Evolutionary conservation across 257 asterid genomes (phyloP).

Genomic region (Solanum stenotomum): DNA sequence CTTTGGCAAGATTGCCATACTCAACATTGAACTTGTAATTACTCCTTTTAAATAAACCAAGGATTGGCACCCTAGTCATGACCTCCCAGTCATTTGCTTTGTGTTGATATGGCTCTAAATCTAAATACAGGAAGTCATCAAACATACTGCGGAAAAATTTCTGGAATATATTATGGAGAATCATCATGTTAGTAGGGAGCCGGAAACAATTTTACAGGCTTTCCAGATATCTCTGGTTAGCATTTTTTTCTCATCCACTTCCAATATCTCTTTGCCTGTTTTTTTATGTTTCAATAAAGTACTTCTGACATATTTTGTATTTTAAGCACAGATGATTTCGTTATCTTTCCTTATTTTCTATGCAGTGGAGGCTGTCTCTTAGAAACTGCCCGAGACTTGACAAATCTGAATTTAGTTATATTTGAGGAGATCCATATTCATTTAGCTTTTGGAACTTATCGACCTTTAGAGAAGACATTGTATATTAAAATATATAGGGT

Average conservation of each 20-base stretch:
- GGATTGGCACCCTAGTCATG: neutral
- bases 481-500: neutral
- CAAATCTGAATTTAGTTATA: neutral
- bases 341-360: neutral
- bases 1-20: neutral
- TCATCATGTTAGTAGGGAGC: slow-evolving; percentile 13
- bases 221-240: slow-evolving; percentile 25
- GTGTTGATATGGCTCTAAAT: neutral
- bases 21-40: neutral
- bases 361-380: neutral
- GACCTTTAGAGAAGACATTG: neutral
- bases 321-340: neutral
- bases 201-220: slow-evolving; percentile 17
- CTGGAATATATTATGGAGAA: slow-evolving; percentile 16
- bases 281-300: neutral
- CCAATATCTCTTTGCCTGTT: neutral
- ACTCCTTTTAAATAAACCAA: neutral
- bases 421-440: neutral
- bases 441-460: neutral
- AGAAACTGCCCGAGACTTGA: neutral
- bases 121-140: slow-evolving; percentile 14
- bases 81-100: neutral
- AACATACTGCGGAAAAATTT: slow-evolving; percentile 3
- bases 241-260: neutral
- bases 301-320: neutral